Evolutionary conservation across 2,329 filamentous ascomycete genomes (phyloP), one percentile per base, ranked within the genome.

Genomic region (Diaporthe australafricana): DNA sequence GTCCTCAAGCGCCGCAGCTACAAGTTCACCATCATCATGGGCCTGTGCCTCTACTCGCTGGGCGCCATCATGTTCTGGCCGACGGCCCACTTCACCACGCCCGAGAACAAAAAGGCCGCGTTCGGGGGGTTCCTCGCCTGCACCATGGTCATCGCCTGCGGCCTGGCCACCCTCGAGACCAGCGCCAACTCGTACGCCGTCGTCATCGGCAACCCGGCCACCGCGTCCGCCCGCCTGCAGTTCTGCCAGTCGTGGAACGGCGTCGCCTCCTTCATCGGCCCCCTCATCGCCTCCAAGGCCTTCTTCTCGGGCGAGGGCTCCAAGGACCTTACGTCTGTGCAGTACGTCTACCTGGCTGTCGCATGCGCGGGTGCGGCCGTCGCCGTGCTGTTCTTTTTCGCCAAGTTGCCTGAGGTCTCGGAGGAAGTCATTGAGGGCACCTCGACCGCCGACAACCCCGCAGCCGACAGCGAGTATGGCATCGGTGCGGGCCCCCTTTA

Each of bases 1-100:
- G 84, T 93, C 76, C 85, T 93, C 16, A 88, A 91, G 40, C 86
- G 87, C 74, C 92, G 86, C 76, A 91, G 91, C 20, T 93, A 92
- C 80, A 87, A 90, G 67, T 87, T 87, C 70, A 91, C 91, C 42
- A 93, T 93, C 79, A 92, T 93, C 77, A 87, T 88, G 20, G 89
- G 89, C 1, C 84, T 91, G 1, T 82, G 79, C 47, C 81, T 90
- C 8, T 88, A 89, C 73, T 87, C 87, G 9, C 80, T 90, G 25
- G 88, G 87, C n/a, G 85, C 86, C 35, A 80, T 91, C 35, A 80
- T 89, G 62, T 88, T 89, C 72, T 90, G 88, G 89, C 89, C 89
- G 1, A 87, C 86, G 40, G 68, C 68, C 1, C 68, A 70, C 32
- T 70, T 70, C 32, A 52, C 68, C n/a, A 63, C 32, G 8, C 68